These are phyloP conservation scores for Fusarium nisikadoi DNA, from an alignment of 2,329 filamentous ascomycete species.

Conservation along the genomic window DNA sequence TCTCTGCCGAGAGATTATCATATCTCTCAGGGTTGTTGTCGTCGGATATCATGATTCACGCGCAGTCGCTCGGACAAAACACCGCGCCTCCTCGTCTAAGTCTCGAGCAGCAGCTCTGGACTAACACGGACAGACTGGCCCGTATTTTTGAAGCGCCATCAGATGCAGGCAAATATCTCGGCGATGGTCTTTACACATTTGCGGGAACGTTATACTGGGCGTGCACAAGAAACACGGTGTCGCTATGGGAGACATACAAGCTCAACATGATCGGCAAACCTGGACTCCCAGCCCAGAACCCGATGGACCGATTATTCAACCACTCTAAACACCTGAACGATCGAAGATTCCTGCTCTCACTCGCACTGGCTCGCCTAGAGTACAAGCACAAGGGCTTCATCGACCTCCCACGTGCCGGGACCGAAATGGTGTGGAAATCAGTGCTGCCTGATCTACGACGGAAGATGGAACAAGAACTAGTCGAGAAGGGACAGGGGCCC, in stretches of 20 bases:
- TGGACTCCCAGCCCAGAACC: background rate
- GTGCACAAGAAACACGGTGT: conserved; percentile 33
- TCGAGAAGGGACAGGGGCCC: conserved; percentile 8
- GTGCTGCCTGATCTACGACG: background rate
- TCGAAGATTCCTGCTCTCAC: conserved; percentile 33
- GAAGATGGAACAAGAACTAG: conserved; percentile 29
- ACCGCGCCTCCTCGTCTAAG: background rate
- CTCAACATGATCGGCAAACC: conserved; percentile 14
- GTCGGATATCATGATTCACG: background rate
- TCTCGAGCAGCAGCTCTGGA: conserved; percentile 33
- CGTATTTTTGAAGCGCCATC: conserved; percentile 39
- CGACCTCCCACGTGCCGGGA: conserved; percentile 1
- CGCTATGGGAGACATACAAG: conserved; percentile 37
- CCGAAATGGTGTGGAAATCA: conserved; percentile 3
- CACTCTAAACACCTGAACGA: conserved; percentile 36
- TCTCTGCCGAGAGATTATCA: background rate
- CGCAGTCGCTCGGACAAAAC: background rate
- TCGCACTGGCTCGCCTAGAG: conserved; percentile 35
- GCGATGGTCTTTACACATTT: conserved; percentile 37
- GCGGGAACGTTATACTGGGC: conserved; percentile 43
- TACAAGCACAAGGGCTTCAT: conserved; percentile 38
- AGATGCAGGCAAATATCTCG: conserved; percentile 37
- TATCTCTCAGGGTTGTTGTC: background rate
- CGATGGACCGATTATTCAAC: conserved; percentile 40
- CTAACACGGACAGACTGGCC: conserved; percentile 35